Conservation (phyloP, 306 rosid genomes). For the Vigna mungo region DNA sequence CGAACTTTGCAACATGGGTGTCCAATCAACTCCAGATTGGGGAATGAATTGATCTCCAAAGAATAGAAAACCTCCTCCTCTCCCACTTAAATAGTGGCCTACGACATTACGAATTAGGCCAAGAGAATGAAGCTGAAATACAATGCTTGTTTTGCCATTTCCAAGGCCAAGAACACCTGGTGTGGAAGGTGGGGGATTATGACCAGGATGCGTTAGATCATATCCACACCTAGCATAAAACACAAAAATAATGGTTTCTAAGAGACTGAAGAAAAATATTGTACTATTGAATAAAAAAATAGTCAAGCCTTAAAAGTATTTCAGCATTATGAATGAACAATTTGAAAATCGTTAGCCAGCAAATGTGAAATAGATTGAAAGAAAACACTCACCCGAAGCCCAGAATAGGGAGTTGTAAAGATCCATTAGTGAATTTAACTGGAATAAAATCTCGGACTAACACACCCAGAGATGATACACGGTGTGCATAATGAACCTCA, state of each 20-base stretch:
- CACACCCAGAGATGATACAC: conserved; percentile 68
- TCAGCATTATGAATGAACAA: neutral
- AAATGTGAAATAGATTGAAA: neutral
- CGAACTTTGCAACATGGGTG: conserved; percentile 49
- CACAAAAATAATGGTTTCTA: too few species aligned
- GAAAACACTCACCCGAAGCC: conserved; percentile 74
- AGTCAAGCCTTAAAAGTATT: neutral
- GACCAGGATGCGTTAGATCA: conserved; percentile 51
- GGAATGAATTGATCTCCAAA: conserved; percentile 69
- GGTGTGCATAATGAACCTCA: conserved; percentile 65
- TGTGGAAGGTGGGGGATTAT: conserved; percentile 49
- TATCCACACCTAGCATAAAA: conserved; percentile 67
- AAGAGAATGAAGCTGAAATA: conserved; percentile 58
- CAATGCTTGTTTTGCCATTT: conserved; percentile 57
- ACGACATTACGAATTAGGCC: conserved; percentile 59
- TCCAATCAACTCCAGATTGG: conserved; percentile 65
- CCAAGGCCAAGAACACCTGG: conserved; percentile 91
- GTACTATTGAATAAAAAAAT: conserved; percentile 6
- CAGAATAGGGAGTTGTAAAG: conserved; percentile 49
- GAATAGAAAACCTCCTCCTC: conserved; percentile 81
- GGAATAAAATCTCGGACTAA: conserved; percentile 61
- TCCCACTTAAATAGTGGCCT: conserved; percentile 72
- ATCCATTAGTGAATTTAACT: conserved; percentile 52
- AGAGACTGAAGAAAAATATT: too few species aligned
- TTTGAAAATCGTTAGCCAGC: neutral